phyloP scores from a whole-genome alignment of 139 green algal species.

The Asterochloris erici region DNA sequence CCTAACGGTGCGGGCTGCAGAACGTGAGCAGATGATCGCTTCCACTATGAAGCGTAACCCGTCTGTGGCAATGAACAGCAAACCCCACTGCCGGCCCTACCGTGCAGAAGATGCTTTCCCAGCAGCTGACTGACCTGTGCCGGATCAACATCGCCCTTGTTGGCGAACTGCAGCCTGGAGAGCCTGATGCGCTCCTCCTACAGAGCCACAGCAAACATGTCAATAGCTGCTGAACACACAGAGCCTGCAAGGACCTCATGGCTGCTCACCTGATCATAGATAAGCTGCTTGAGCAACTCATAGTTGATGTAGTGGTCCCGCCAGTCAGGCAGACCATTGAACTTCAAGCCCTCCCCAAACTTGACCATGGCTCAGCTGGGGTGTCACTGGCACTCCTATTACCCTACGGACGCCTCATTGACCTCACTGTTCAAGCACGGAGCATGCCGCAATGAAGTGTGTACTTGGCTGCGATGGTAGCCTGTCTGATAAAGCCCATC shows the following conservation, averaged over 20 bases:
- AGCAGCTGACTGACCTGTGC: too few species aligned
- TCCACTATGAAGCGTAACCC: too few species aligned
- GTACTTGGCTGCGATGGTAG: too few species aligned
- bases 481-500: too few species aligned
- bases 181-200: neutral
- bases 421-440: too few species aligned
- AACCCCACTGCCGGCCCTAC: too few species aligned
- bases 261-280: slow-evolving; percentile 20
- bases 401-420: too few species aligned
- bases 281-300: slow-evolving; percentile 55
- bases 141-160: neutral
- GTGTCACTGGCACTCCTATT: too few species aligned
- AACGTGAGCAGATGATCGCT: too few species aligned
- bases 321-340: slow-evolving; percentile 64
- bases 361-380: slow-evolving; percentile 19
- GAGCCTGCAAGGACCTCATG: neutral
- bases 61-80: too few species aligned
- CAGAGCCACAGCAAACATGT: neutral
- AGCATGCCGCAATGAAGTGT: too few species aligned
- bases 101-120: too few species aligned
- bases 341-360: slow-evolving; percentile 55
- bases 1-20: neutral
- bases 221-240: neutral
- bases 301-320: slow-evolving; percentile 65
- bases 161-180: neutral